Evolutionary conservation across 768 basidiomycete species (phyloP).

Genomic region (Pleurotus platypus): DNA sequence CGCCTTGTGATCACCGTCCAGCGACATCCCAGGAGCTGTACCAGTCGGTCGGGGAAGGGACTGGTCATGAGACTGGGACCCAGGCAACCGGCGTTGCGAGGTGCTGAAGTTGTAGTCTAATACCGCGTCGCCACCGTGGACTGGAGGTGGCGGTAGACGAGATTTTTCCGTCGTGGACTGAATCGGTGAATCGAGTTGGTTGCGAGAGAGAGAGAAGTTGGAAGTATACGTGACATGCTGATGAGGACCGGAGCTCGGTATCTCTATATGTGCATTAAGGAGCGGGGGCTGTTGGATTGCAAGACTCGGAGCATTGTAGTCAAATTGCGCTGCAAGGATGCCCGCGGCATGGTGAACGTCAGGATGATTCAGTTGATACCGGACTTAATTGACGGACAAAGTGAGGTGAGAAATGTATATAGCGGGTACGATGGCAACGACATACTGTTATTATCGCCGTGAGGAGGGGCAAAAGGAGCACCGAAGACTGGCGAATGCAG

Average conservation of each 20-base stretch:
- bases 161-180: slow-evolving; percentile 34
- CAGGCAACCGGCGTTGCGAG: slow-evolving; percentile 42
- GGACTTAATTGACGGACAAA: slow-evolving; percentile 61
- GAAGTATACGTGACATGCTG: slow-evolving; percentile 38
- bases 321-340: slow-evolving; percentile 50
- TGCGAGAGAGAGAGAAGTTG: slow-evolving; percentile 42
- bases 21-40: slow-evolving; percentile 23
- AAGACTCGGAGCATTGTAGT: slow-evolving; percentile 37
- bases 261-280: slow-evolving; percentile 41
- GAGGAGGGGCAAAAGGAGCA: slow-evolving; percentile 39
- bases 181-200: slow-evolving; percentile 41
- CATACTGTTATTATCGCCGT: slow-evolving; percentile 51
- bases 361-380: slow-evolving; percentile 47
- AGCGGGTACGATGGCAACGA: slow-evolving; percentile 48
- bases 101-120: slow-evolving; percentile 36
- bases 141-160: slow-evolving; percentile 34
- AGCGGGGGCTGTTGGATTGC: slow-evolving; percentile 42
- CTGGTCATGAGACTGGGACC: slow-evolving; percentile 43
- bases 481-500: slow-evolving; percentile 70
- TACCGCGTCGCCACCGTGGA: slow-evolving; percentile 25
- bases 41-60: slow-evolving; percentile 32
- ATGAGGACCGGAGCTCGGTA: slow-evolving; percentile 33
- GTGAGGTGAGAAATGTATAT: slow-evolving; percentile 35
- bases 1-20: slow-evolving; percentile 26
- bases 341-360: slow-evolving; percentile 45